A percentile compares a stretch with the other conserved stretches of the same genome.
Evolutionary conservation across 371 early-diverging fungal species (phyloP).

Genomic region (Synchytrium microbalum): DNA sequence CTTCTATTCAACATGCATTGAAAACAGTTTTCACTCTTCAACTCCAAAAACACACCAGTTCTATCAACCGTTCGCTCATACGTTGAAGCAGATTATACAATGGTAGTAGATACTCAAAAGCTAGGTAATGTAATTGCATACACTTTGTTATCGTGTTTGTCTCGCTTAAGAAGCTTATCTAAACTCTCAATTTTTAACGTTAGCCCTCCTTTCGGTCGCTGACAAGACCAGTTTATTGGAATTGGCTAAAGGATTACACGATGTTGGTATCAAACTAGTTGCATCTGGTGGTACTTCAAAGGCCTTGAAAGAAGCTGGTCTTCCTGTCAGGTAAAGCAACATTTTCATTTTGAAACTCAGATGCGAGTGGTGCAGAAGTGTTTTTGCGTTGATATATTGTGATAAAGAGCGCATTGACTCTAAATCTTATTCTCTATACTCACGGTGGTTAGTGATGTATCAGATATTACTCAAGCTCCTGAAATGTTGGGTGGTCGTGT

Average conservation of each 20-base stretch:
- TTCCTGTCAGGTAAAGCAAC: conserved; percentile 69
- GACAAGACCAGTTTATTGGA: conserved; percentile 92
- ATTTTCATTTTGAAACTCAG: neutral
- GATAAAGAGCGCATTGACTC: neutral
- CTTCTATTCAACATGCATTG: no score
- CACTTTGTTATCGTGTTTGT: neutral
- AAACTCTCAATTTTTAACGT: neutral
- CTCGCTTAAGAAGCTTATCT: no score
- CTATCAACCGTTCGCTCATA: no score
- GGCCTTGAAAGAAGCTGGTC: conserved; percentile 76
- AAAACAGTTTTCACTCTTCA: no score
- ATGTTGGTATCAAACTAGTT: conserved; percentile 69
- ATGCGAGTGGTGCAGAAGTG: neutral
- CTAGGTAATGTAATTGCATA: neutral
- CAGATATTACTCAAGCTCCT: conserved; percentile 93
- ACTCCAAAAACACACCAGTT: no score
- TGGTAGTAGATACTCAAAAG: neutral
- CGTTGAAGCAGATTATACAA: neutral
- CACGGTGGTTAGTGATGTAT: conserved; percentile 67
- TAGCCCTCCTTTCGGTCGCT: conserved; percentile 90
- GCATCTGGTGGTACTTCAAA: conserved; percentile 95
- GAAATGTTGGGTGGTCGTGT: conserved; percentile 98
- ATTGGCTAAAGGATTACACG: conserved; percentile 74
- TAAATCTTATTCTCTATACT: neutral
- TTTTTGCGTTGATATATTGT: neutral